Conservation (phyloP, 1,284 basidiomycete species). For the Polyporus tsugae region DNA sequence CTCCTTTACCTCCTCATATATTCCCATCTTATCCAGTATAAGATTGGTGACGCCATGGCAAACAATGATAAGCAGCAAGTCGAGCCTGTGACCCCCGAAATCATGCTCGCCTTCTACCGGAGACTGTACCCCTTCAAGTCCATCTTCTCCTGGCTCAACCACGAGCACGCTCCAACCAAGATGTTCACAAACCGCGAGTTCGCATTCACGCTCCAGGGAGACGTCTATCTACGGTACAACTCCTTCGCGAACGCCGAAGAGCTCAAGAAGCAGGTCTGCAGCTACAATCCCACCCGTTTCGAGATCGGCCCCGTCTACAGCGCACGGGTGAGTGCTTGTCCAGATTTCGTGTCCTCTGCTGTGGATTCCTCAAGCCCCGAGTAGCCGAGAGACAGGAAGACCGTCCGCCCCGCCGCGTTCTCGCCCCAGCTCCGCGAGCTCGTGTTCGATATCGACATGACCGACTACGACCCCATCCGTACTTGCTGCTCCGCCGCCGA, state of each 20-base stretch:
- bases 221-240: slow-evolving; percentile 95
- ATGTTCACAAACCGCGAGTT: slow-evolving; percentile 95
- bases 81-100: slow-evolving; percentile 40
- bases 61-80: slow-evolving; percentile 18
- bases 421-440: slow-evolving; percentile 89
- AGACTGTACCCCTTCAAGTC: slow-evolving; percentile 95
- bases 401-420: slow-evolving; percentile 79
- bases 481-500: slow-evolving; percentile 94
- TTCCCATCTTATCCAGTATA: no score
- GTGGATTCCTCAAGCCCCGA: slow-evolving; percentile 1
- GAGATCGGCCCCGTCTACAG: slow-evolving; percentile 97
- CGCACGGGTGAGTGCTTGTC: slow-evolving; percentile 63
- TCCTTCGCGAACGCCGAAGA: slow-evolving; percentile 89
- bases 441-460: slow-evolving; percentile 99
- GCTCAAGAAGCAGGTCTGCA: slow-evolving; percentile 89
- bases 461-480: slow-evolving; percentile 96
- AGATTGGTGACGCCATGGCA: slow-evolving; percentile 15
- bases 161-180: slow-evolving; percentile 78
- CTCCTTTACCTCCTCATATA: no score
- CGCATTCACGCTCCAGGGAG: slow-evolving; percentile 93
- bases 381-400: slow-evolving; percentile 92
- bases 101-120: slow-evolving; percentile 91
- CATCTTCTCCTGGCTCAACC: slow-evolving; percentile 95
- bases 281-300: slow-evolving; percentile 90
- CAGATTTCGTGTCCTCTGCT: background rate